Conservation (phyloP, 257 asterid species). For the Lycium ferocissimum region DNA sequence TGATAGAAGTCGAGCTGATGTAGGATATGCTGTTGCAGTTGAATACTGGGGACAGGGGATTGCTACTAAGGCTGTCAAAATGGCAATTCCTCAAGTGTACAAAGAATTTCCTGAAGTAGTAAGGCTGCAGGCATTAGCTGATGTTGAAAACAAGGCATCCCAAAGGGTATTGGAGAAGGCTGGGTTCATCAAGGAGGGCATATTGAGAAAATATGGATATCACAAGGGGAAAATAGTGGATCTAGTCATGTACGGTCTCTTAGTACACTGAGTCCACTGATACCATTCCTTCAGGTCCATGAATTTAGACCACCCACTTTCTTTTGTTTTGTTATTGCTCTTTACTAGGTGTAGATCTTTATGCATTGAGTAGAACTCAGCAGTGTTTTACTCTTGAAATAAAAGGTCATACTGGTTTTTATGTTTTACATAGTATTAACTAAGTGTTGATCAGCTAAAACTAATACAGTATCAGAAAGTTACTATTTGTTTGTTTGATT, state of each 20-base stretch:
- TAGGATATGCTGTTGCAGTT: slow-evolving; percentile 48
- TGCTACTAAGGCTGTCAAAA: slow-evolving; percentile 44
- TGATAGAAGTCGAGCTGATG: slow-evolving; percentile 48
- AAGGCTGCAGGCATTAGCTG: slow-evolving; percentile 51
- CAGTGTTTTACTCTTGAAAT: not conserved
- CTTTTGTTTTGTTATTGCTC: not conserved
- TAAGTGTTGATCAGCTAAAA: not conserved
- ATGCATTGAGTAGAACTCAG: not conserved
- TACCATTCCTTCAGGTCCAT: slow-evolving; percentile 17
- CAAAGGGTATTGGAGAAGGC: slow-evolving; percentile 57
- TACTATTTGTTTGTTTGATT: not conserved
- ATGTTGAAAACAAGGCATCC: slow-evolving; percentile 49
- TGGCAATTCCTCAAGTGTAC: slow-evolving; percentile 46
- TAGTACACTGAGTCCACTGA: slow-evolving; percentile 34
- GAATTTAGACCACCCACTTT: not conserved
- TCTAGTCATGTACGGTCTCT: slow-evolving; percentile 50
- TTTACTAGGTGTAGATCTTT: not conserved
- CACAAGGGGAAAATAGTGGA: slow-evolving; percentile 53
- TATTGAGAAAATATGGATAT: slow-evolving; percentile 48
- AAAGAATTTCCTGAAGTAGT: slow-evolving; percentile 41
- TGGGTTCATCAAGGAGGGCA: slow-evolving; percentile 54
- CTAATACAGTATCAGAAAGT: not conserved
- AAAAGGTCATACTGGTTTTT: not conserved
- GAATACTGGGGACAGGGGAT: slow-evolving; percentile 61
- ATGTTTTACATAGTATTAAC: not conserved